Evolutionary conservation across 305 asterid genomes (phyloP).

Genomic region (Rubia peregrina): DNA sequence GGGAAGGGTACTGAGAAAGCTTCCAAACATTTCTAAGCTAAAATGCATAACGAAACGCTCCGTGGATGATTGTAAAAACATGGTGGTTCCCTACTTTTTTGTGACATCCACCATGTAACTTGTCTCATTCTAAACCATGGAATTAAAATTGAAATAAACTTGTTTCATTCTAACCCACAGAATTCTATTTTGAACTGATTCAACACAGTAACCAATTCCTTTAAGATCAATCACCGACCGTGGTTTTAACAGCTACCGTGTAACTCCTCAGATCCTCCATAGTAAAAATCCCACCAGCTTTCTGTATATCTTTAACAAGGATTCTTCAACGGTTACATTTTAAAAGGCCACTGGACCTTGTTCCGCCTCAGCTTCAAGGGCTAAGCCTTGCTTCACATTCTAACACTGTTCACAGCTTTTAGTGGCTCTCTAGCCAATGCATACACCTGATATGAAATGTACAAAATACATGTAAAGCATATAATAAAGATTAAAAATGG

Average conservation of each 20-base stretch:
- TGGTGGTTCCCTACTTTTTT: neutral
- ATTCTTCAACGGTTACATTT: conserved; percentile 52
- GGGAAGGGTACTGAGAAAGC: neutral
- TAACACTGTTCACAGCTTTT: conserved; percentile 58
- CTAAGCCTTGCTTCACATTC: conserved; percentile 64
- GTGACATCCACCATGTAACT: no score
- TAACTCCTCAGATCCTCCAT: conserved; percentile 74
- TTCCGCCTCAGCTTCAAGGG: conserved; percentile 55
- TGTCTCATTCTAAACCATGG: no score
- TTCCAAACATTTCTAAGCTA: neutral
- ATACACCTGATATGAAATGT: conserved; percentile 24
- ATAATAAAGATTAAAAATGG: neutral
- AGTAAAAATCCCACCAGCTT: conserved; percentile 27
- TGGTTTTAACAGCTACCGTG: conserved; percentile 38
- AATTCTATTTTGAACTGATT: no score
- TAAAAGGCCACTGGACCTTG: conserved; percentile 69
- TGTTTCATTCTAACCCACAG: no score
- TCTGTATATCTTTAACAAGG: conserved; percentile 30
- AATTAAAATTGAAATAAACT: no score
- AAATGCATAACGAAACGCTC: neutral
- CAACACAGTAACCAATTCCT: no score
- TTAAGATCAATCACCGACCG: conserved; percentile 24
- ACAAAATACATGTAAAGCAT: neutral
- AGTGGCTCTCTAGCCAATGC: conserved; percentile 61
- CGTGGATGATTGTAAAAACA: neutral